Evolutionary conservation across 139 green algal species (phyloP), one percentile per base, ranked within the genome.

Genomic region (Eudorina sp.): DNA sequence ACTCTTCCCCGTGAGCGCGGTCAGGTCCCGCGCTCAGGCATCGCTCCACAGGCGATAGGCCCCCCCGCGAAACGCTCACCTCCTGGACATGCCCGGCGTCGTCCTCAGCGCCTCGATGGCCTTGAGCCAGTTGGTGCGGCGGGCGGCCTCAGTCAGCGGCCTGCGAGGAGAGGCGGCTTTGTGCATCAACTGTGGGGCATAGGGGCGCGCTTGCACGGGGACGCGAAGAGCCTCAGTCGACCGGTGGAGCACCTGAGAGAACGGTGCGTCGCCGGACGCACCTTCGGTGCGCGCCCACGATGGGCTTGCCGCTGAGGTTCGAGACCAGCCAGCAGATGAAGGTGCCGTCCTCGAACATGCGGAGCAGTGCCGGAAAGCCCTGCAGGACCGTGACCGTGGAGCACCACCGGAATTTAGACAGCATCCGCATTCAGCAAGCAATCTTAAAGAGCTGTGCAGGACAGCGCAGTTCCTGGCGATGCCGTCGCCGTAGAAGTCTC

Each of bases 301-400:
- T 64, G 5, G 84, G 72, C 19, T 31, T 29, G 41, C 73, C 53
- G 72, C 72, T 62, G 1, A 89, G 72, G 70, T 84, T 83, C 16
- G 84, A 89, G 18, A 84, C 80, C 29, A 91, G 68, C 79, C 79
- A 91, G 79, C 88, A 91, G 11, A 91, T 75, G 70, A 88, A 88
- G 46, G 79, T 82, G 41, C 88, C 88, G 66, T 91, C 88, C 40
- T 53, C 64, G 34, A 91, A 80, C 70, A 74, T 48, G 25, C 66
- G 36, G 40, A 91, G 79, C 69, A 91, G 41, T 8, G 76, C 25
- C 3, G 48, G 4, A 36, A 91, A 91, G 31, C 88, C 88, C 88
- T 90, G 76, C 7, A 19, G n/a, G n/a, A n/a, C n/a, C n/a, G n/a
- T n/a, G n/a, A n/a, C n/a, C n/a, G n/a, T n/a, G n/a, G n/a, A n/a